Conservation (phyloP, 2,329 filamentous ascomycete genomes). For the Saccharata proteae region DNA sequence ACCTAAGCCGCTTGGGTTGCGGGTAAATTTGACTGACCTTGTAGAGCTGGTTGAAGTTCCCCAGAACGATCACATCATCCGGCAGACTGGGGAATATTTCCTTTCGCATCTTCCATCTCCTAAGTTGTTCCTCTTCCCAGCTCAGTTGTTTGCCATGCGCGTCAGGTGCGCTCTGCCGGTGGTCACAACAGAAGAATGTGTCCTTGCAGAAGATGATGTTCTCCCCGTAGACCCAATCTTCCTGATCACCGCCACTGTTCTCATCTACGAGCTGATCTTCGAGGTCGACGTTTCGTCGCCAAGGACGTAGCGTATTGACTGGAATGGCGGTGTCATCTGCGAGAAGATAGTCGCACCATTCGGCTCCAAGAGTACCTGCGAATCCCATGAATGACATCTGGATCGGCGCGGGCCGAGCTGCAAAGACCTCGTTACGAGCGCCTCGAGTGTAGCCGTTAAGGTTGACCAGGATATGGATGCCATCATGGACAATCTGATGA, state of each 20-base stretch:
- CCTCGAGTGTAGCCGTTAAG: slow-evolving; percentile 97
- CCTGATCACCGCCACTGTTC: slow-evolving; percentile 55
- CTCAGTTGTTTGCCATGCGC: slow-evolving; percentile 48
- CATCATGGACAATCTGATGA: slow-evolving; percentile 72
- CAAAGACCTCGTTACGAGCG: slow-evolving; percentile 95
- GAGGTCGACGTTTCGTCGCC: slow-evolving; percentile 60
- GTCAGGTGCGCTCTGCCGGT: slow-evolving; percentile 77
- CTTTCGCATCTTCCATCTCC: slow-evolving; percentile 86
- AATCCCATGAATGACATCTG: slow-evolving; percentile 99
- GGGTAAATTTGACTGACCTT: no score
- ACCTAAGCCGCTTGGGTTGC: no score
- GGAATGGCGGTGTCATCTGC: slow-evolving; percentile 84
- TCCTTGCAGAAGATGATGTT: slow-evolving; percentile 92
- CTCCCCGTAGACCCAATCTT: slow-evolving; percentile 90
- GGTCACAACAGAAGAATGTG: slow-evolving; percentile 97
- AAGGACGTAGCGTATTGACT: slow-evolving; percentile 65
- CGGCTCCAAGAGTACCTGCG: slow-evolving; percentile 84
- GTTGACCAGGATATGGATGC: slow-evolving; percentile 90
- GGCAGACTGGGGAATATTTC: slow-evolving; percentile 74
- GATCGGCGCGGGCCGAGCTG: slow-evolving; percentile 82
- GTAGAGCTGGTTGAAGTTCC: slow-evolving; percentile 97
- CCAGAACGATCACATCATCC: slow-evolving; percentile 80
- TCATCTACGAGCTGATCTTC: slow-evolving; percentile 52
- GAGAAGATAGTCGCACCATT: slow-evolving; percentile 97
- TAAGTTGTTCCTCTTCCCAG: slow-evolving; percentile 73